Evolutionary conservation across 2,329 filamentous ascomycete genomes (phyloP), one percentile per base, ranked within the genome.

Genomic region (Neospermospora avenae): DNA sequence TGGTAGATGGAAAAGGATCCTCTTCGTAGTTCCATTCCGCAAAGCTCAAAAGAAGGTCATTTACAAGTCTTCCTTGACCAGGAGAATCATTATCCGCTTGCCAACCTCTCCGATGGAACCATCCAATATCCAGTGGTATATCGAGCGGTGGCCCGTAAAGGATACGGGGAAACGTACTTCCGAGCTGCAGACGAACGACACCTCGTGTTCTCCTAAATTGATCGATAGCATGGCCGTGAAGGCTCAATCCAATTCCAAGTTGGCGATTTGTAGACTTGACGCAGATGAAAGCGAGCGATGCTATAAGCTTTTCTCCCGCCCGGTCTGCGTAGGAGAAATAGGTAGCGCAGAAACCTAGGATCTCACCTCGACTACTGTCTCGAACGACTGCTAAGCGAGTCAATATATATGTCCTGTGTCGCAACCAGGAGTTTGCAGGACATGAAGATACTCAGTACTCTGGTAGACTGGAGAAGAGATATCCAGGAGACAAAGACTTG

Each of bases 301-400:
- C 84, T 49, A 85, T 76, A 42, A 84, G 73, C 35, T 76, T 76
- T 63, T 83, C 79, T 20, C 76, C 78, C 41, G 76, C 78, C 63
- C 78, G 78, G 63, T 84, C 80, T 48, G 80, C 77, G 69, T 82
- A 85, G 3, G 80, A 83, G 31, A 82, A 81, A 67, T 82, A 86
- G 8, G 83, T 85, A 10, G 83, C 82, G 67, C 83, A 85, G 63
- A 86, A 85, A 0, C 83, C 84, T 39, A 86, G 68, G 24, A 82
- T 65, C 37, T 76, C 74, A 7, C 70, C 70, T 3, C 71, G 77
- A 11, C 70, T 70, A 1, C 79, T 76, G n/a, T 81, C 76, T 52
- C 78, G 77, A 28, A 85, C 81, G 31, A 84, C 74, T 49, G 16
- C 28, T 49, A 13, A 11, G 13, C 46, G 28, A 31, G 28, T 49